Evolutionary conservation across 2,329 filamentous ascomycete genomes (phyloP).

Genomic region (Blumeria hordei): DNA sequence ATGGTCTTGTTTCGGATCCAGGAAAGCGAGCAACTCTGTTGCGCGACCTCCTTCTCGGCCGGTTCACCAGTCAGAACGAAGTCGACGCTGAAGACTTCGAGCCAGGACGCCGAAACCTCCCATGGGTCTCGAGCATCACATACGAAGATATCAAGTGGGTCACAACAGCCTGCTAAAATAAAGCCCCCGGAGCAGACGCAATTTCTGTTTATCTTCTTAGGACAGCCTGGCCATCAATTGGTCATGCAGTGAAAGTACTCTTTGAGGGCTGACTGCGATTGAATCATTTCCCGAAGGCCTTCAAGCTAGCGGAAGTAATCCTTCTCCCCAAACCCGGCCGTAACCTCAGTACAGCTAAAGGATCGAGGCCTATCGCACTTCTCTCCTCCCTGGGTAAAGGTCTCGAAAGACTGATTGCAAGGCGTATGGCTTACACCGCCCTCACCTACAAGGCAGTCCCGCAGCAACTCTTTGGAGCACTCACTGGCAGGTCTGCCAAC

Average conservation of each 20-base stretch:
- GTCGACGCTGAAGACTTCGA: background rate
- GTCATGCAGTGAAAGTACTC: background rate
- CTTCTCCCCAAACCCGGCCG: background rate
- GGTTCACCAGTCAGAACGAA: background rate
- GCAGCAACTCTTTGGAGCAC: background rate
- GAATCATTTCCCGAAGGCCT: background rate
- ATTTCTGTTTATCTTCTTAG: background rate
- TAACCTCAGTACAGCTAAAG: background rate
- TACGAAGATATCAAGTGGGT: background rate
- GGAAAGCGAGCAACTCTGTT: background rate
- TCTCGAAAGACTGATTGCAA: background rate
- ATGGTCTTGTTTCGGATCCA: background rate
- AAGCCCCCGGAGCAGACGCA: background rate
- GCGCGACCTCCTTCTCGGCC: background rate
- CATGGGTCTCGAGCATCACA: background rate
- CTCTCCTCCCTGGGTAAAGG: background rate
- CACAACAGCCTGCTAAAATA: background rate
- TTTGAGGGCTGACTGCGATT: background rate
- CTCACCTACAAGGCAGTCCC: background rate
- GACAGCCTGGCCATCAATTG: background rate
- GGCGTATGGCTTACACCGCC: background rate
- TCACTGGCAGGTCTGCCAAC: background rate
- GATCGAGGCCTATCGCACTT: background rate
- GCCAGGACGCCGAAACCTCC: background rate
- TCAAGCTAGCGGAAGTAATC: background rate